Conservation (phyloP, 1,139 yeast species). For the Groenewaldozyma sp. region DNA sequence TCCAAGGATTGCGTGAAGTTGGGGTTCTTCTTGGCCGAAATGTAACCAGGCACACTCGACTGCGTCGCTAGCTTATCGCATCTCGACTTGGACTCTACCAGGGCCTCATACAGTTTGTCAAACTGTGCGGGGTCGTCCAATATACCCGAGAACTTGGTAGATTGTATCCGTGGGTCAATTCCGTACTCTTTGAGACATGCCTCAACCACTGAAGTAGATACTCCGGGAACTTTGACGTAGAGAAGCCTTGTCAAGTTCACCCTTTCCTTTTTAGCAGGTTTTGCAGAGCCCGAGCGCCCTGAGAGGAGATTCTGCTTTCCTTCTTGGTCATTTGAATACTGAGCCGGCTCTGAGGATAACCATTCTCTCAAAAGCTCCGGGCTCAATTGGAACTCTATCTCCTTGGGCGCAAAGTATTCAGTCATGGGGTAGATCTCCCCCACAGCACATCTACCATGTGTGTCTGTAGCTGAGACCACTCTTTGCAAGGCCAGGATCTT, state of each 20-base stretch:
- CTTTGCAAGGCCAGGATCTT: conserved; percentile 70
- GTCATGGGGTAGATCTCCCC: conserved; percentile 56
- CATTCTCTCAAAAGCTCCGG: conserved; percentile 11
- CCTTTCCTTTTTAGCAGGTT: conserved; percentile 38
- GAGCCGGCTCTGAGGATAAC: conserved; percentile 6
- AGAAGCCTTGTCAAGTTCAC: conserved; percentile 59
- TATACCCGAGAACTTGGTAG: conserved; percentile 15
- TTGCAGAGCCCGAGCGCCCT: neutral
- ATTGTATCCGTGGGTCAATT: conserved; percentile 34
- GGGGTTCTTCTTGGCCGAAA: conserved; percentile 55
- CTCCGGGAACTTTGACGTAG: conserved; percentile 59
- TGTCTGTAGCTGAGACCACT: conserved; percentile 50
- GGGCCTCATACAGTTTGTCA: conserved; percentile 29
- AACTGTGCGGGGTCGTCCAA: conserved; percentile 25
- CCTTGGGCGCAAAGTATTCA: conserved; percentile 11
- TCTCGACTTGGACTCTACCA: conserved; percentile 42
- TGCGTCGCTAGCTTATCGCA: conserved; percentile 23
- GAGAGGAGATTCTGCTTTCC: conserved; percentile 6
- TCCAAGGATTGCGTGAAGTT: conserved; percentile 32
- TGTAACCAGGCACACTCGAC: conserved; percentile 46
- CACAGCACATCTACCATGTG: conserved; percentile 39
- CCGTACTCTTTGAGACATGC: conserved; percentile 41
- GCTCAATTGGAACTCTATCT: conserved; percentile 5
- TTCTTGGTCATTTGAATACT: conserved; percentile 4
- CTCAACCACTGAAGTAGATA: conserved; percentile 71